These are phyloP conservation scores for Blastomyces gilchristii DNA, from an alignment of 2,329 filamentous ascomycete genomes.

Conservation along the genomic window DNA sequence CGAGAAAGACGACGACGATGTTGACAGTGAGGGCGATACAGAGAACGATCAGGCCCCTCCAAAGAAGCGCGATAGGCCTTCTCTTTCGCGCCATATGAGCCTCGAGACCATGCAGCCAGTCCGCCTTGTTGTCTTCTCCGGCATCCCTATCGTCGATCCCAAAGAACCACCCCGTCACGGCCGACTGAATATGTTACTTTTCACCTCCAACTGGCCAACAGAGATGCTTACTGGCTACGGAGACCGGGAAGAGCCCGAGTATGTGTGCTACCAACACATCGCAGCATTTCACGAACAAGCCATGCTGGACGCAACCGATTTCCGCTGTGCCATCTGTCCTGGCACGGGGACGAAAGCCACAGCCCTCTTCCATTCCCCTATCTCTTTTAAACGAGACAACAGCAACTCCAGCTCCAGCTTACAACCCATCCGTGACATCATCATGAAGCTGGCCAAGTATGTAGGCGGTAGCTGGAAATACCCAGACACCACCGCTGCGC, in stretches of 20 bases:
- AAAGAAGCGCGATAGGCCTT: neutral
- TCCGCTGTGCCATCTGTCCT: slow-evolving; percentile 19
- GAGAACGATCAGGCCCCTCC: neutral
- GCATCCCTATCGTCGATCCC: slow-evolving; percentile 15
- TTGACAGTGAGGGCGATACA: neutral
- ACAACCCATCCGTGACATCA: slow-evolving; percentile 9
- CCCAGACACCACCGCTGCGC: slow-evolving; percentile 13
- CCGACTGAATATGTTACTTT: slow-evolving; percentile 15
- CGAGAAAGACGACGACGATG: neutral
- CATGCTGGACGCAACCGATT: slow-evolving; percentile 16
- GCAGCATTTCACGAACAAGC: slow-evolving; percentile 15
- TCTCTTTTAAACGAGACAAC: slow-evolving; percentile 14
- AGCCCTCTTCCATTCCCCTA: slow-evolving; percentile 17
- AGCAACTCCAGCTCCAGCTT: neutral
- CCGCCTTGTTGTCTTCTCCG: slow-evolving; percentile 14
- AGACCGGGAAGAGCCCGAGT: neutral
- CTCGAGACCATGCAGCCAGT: slow-evolving; percentile 9
- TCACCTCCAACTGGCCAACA: slow-evolving; percentile 16
- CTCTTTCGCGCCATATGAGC: neutral
- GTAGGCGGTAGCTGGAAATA: slow-evolving; percentile 17
- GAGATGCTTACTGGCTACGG: slow-evolving; percentile 7
- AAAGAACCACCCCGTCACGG: slow-evolving; percentile 8
- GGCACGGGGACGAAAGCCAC: slow-evolving; percentile 10
- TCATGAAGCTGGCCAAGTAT: slow-evolving; percentile 16
- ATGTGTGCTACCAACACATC: slow-evolving; percentile 15